Evolutionary conservation across 1,284 basidiomycete genomes (phyloP), one percentile per base, ranked within the genome.

Genomic region (Ceratorhiza oryzae-sativae): DNA sequence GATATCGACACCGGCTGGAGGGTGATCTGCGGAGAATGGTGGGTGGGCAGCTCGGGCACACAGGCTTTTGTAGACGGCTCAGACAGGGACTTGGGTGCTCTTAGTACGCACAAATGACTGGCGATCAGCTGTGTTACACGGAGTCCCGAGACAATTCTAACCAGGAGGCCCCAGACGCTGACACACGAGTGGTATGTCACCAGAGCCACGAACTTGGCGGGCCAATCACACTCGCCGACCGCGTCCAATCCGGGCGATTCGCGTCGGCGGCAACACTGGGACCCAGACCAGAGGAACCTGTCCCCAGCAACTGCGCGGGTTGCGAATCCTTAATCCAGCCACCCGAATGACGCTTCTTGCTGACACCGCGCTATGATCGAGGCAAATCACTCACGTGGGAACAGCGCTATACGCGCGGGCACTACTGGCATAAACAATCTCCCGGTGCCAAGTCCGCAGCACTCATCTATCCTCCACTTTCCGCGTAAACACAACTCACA

Each of bases 101-200:
- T 53, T 49, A 58, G 45, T 32, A 20, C 36, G 36, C 25, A 27
- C 65, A 46, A 58, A 68, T 68, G 41, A 58, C 65, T 68, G 65
- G n/a, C 18, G 65, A 68, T 68, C 65, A 68, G 51, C 23, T 56
- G 55, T 68, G 65, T 30, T 10, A 30, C 42, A 34, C 65, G 51
- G 67, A 51, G 55, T 10, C 56, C 67, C 67, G 67, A 71, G 42
- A 45, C n/a, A 56, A 71, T 71, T 58, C 51, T 27, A 42, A 58
- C 39, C 15, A 32, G 39, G 5, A 42, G 23, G 58, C 30, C 36
- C 45, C 45, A 18, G 42, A 18, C 34, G 18, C 46, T 71, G 55
- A 71, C 55, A n/a, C 46, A 59, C 30, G 48, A 13, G 15, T 23
- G 15, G 25, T 71, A 30, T 34, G 67, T 71, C 67, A 71, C 59